Base-by-base conservation (phyloP, 805 yeast genomes). In the Grigorovia transvaalensis region DNA sequence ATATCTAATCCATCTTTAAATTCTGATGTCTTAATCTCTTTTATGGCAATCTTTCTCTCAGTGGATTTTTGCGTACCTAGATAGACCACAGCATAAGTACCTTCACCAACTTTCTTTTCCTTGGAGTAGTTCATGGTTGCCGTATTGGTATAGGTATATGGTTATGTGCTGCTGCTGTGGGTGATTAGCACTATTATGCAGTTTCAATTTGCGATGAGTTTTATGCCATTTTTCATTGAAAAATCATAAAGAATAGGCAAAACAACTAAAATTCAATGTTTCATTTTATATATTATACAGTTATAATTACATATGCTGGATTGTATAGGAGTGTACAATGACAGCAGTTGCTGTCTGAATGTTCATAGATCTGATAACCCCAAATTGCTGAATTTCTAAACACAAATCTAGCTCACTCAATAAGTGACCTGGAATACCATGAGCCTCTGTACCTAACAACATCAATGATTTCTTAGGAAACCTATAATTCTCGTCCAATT, bases 341-440 rank as follows among this genome's bases (percentile, higher is more conserved):
- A 90, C 89, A 0, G 97, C 98, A 0, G 97, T 83, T 1, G 97
- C 98, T 0, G 97, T 90, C 70, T 90, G 98, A 55, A 90, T 90
- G 62, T 90, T 90, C 98, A 90, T 90, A 1, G 96, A 89, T 58
- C 98, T 75, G 44, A 91, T 81, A 17, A 90, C 89, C 15, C 98
- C 98, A 44, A 81, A 83, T 64, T 90, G 98, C 63, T 88, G 87
- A 59, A 90, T 90, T 62, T 90, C 96, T 44, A 91, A 80, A 64
- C 96, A 90, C 57, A 82, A 72, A 63, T 90, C 97, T 35, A 91
- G 71, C 61, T 86, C 91, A 0, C 87, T 84, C 51, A 90, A 70
- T 29, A 90, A 69, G 43, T 84, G 84, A 7, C 96, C 96, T 0
- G 96, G 96, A 51, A 90, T 81, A 51, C 98, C 98, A 64, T 87